Conservation (phyloP, 345 rosid species). For the Salix udensis region DNA sequence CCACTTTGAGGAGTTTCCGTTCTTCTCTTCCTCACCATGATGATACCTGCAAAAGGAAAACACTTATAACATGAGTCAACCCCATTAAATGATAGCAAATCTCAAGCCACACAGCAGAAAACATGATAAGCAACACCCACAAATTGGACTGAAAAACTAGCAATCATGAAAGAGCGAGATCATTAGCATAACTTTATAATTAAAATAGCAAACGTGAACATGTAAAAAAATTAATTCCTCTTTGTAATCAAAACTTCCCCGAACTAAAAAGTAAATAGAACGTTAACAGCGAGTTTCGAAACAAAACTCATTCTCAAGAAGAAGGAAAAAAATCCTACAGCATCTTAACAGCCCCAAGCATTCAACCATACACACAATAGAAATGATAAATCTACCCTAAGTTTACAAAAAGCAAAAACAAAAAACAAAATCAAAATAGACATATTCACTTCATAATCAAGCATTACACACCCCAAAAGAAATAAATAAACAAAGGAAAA, state of each 20-base stretch:
- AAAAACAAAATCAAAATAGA: neutral
- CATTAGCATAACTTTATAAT: neutral
- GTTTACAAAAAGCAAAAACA: neutral
- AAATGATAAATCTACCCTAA: neutral
- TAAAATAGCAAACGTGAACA: neutral
- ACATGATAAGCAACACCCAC: neutral
- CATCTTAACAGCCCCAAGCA: neutral
- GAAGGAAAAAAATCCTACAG: neutral
- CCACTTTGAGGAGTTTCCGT: conserved; percentile 46
- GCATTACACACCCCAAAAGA: neutral
- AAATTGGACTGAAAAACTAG: neutral
- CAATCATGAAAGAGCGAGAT: neutral
- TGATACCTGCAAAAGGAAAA: conserved; percentile 22
- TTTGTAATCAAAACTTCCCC: neutral
- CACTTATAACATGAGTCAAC: neutral
- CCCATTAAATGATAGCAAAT: neutral
- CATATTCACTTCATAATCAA: neutral
- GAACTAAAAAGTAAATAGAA: neutral
- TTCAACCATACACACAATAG: neutral
- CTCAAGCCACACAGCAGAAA: neutral
- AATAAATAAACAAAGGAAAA: neutral
- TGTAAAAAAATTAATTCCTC: neutral
- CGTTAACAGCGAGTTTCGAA: neutral
- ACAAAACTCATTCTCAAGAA: neutral
- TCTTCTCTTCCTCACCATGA: conserved; percentile 79